Evolutionary conservation across 2,329 filamentous ascomycete genomes (phyloP).

Genomic region (Alternaria brassicae): DNA sequence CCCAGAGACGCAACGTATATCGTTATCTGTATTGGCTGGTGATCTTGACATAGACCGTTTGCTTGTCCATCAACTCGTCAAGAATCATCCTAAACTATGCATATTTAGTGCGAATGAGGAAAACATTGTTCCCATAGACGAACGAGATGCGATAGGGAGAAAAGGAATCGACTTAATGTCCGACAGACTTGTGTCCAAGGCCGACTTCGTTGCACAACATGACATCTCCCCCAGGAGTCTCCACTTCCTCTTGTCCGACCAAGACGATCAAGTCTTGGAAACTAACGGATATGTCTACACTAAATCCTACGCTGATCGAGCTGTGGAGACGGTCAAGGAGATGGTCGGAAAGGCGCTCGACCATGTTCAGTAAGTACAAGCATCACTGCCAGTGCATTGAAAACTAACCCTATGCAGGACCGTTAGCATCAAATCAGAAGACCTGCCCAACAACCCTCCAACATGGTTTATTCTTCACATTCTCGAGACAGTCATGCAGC

Average conservation of each 20-base stretch:
- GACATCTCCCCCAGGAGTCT: conserved; percentile 35
- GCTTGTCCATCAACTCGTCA: conserved; percentile 30
- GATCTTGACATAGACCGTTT: conserved; percentile 33
- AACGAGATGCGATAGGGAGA: conserved; percentile 27
- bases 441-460: conserved; percentile 34
- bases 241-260: conserved; percentile 23
- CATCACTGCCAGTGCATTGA: neutral
- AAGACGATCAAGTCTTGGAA: conserved; percentile 19
- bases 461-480: conserved; percentile 30
- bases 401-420: conserved; percentile 17
- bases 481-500: conserved; percentile 18
- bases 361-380: conserved; percentile 23
- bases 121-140: conserved; percentile 33
- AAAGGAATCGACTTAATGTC: conserved; percentile 17
- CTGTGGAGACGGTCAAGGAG: conserved; percentile 3
- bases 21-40: conserved; percentile 22
- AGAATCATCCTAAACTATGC: conserved; percentile 22
- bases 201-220: conserved; percentile 26
- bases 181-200: conserved; percentile 24
- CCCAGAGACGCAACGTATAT: conserved; percentile 22
- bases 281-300: conserved; percentile 29
- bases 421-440: conserved; percentile 21
- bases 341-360: conserved; percentile 19
- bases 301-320: conserved; percentile 11
- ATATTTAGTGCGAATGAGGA: conserved; percentile 34